Base-by-base conservation (phyloP, 2,329 filamentous ascomycete genomes). In the Colletotrichum salicis region DNA sequence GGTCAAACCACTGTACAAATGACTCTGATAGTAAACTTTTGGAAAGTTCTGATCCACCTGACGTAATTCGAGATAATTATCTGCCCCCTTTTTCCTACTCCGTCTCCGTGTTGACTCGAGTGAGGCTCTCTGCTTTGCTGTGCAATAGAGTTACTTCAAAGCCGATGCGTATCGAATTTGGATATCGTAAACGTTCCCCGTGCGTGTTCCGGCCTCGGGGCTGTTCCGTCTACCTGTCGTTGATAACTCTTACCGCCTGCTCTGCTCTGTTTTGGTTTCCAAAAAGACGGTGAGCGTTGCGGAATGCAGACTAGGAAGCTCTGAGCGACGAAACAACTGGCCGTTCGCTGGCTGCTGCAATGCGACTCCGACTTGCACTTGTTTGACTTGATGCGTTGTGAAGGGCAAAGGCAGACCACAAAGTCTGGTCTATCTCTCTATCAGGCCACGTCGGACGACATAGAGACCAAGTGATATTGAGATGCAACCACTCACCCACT, bases 221-320 rank as follows among this genome's bases (percentile, higher is more conserved):
- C 51, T 51, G 10, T 60, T 29, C 27, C 27, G 27, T 29, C 27
- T 29, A 29, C 27, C 51, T 51, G 12, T 60, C 67, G 48, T 57
- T 37, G 35, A 45, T 45, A 52, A 62, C 31, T 48, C 37, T 31
- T 10, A 24, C 41, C 59, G 45, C n/a, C 27, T 45, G 57, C 54
- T 29, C 52, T 55, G 52, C 58, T 52, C 41, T 48, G 19, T 22
- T 48, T 22, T 48, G 41, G 45, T 31, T 31, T 35, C 41, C 31
- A 65, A 64, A 71, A 71, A 71, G 69, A 71, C 69, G 69, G 69
- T 71, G 69, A 71, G 64, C 52, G n/a, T 11, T 10, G 48, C 19
- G 52, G 54, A 29, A 55, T 24, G 27, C 41, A 10, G 24, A 29
- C 61, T 64, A 55, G 48, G 52, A 67, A 35, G 64, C 33, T 52